Evolutionary conservation across 202 grass and related monocot genomes (phyloP).

Genomic region (Saccharum hybrid): DNA sequence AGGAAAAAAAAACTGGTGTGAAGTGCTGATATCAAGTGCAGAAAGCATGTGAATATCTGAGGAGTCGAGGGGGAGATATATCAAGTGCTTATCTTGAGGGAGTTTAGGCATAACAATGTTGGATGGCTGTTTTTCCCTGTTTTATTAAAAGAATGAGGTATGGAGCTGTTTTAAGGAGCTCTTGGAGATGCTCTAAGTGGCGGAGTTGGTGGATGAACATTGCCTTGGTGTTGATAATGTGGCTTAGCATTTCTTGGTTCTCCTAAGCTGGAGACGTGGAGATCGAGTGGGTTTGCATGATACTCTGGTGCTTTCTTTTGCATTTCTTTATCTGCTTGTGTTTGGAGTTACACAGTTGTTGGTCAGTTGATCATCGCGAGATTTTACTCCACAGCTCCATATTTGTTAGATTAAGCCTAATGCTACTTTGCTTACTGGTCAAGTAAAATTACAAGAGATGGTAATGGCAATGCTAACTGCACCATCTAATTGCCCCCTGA

Average conservation of each 20-base stretch:
- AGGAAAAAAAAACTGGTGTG: no score
- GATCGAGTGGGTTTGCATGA: not conserved
- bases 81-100: no score
- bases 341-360: not conserved
- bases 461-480: not conserved
- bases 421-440: not conserved
- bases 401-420: not conserved
- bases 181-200: not conserved
- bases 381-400: not conserved
- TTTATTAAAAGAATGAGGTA: not conserved
- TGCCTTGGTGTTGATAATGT: not conserved
- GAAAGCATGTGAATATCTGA: no score
- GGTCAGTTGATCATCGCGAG: not conserved
- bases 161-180: not conserved
- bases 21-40: not conserved
- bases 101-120: not conserved
- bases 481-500: not conserved
- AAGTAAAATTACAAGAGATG: not conserved
- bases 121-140: not conserved
- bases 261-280: not conserved
- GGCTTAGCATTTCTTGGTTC: not conserved
- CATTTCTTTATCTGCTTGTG: not conserved
- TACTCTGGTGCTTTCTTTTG: not conserved
- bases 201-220: not conserved
- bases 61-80: no score